Conservation (phyloP, 192 early-diverging fungal species). For the Diversispora eburnea region DNA sequence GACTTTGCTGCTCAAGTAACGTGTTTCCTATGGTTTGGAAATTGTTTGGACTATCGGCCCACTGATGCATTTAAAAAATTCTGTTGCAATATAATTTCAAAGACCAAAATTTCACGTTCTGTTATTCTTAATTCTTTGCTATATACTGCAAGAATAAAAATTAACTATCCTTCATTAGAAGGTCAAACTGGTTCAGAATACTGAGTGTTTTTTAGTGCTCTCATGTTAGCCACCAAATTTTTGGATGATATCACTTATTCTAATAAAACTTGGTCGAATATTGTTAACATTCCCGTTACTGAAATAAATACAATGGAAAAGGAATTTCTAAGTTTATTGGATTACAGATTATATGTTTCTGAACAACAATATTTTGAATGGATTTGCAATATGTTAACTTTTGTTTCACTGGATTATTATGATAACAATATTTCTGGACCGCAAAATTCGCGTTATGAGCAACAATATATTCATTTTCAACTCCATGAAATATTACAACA, state of each 20-base stretch:
- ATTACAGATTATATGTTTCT: slow-evolving; percentile 69
- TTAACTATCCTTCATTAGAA: slow-evolving; percentile 51
- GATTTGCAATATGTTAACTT: slow-evolving; percentile 31
- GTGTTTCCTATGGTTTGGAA: slow-evolving; percentile 39
- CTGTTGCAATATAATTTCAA: slow-evolving; percentile 49
- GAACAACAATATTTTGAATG: slow-evolving; percentile 69
- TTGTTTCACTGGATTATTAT: neutral
- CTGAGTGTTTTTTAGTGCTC: slow-evolving; percentile 75
- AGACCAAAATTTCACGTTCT: slow-evolving; percentile 58
- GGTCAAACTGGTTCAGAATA: slow-evolving; percentile 74
- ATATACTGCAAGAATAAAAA: slow-evolving; percentile 59
- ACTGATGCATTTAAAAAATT: slow-evolving; percentile 44
- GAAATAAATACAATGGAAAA: slow-evolving; percentile 88
- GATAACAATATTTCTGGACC: neutral
- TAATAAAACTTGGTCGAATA: slow-evolving; percentile 84
- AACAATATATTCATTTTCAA: too few relatives aligned
- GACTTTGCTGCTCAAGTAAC: slow-evolving; percentile 60
- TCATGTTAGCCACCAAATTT: slow-evolving; percentile 84
- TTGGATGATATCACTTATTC: slow-evolving; percentile 89
- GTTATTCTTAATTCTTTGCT: slow-evolving; percentile 62
- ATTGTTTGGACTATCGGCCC: slow-evolving; percentile 11
- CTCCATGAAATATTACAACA: too few relatives aligned
- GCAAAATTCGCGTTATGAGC: neutral
- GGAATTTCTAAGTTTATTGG: slow-evolving; percentile 75
- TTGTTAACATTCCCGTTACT: slow-evolving; percentile 70